Evolutionary conservation across 768 basidiomycete genomes (phyloP).

Genomic region (Lanmaoa pseudosensibilis): DNA sequence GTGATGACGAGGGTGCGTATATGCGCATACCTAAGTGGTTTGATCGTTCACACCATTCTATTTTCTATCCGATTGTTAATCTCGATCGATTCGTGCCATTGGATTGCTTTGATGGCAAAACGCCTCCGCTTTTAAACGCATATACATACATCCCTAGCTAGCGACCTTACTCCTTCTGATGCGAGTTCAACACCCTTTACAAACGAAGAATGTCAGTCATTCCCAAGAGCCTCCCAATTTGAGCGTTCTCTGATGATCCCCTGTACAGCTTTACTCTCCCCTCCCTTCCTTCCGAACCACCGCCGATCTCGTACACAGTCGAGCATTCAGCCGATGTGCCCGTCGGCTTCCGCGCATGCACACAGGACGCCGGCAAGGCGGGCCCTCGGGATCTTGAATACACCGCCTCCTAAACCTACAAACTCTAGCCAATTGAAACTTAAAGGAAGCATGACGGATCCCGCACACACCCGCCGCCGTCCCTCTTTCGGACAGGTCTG

Average conservation of each 20-base stretch:
- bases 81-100: conserved; percentile 8
- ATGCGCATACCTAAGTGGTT: conserved; percentile 17
- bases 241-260: conserved; percentile 20
- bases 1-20: conserved; percentile 51
- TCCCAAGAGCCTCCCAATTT: conserved; percentile 15
- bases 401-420: conserved; percentile 68
- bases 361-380: conserved; percentile 36
- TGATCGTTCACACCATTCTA: conserved; percentile 17
- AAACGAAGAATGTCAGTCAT: conserved; percentile 48
- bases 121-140: conserved; percentile 17
- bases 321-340: conserved; percentile 40
- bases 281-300: conserved; percentile 56
- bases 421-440: conserved; percentile 55
- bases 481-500: conserved; percentile 43
- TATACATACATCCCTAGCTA: conserved; percentile 49
- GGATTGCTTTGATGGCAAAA: conserved; percentile 1
- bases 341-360: conserved; percentile 24
- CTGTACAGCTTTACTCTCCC: conserved; percentile 51
- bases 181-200: conserved; percentile 47
- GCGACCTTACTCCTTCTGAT: conserved; percentile 51
- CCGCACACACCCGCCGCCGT: conserved; percentile 50
- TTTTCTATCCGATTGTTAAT: not conserved
- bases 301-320: conserved; percentile 63
- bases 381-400: conserved; percentile 43
- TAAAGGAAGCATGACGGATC: conserved; percentile 74